A percentile compares a stretch with the other conserved stretches of the same genome.
phyloP scores from a whole-genome alignment of 2,329 filamentous ascomycete genomes.

The Passalora sequoiae region DNA sequence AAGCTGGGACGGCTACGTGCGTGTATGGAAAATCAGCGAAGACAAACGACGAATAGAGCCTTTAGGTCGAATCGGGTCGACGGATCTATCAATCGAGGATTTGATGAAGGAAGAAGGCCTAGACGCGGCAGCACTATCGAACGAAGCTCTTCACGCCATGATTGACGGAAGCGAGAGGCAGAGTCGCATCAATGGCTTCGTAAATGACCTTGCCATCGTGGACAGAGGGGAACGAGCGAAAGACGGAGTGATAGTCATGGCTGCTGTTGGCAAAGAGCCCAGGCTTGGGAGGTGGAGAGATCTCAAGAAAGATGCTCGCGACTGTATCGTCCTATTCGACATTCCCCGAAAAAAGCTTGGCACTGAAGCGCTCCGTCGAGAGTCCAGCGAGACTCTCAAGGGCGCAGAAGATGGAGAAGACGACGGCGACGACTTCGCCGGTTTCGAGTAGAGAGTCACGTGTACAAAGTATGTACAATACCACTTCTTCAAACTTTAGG shows the following conservation, averaged over 20 bases:
- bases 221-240: slow-evolving; percentile 74
- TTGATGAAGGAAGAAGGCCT: slow-evolving; percentile 18
- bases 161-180: slow-evolving; percentile 18
- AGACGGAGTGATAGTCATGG: slow-evolving; percentile 72
- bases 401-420: neutral
- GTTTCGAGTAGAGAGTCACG: slow-evolving; percentile 14
- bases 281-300: slow-evolving; percentile 77
- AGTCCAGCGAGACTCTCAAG: slow-evolving; percentile 5
- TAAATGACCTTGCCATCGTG: slow-evolving; percentile 85
- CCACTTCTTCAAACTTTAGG: slow-evolving; percentile 2
- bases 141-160: slow-evolving; percentile 20
- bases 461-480: neutral
- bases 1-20: slow-evolving; percentile 86
- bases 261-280: slow-evolving; percentile 82
- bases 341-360: slow-evolving; percentile 51
- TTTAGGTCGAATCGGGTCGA: slow-evolving; percentile 54
- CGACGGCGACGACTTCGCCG: slow-evolving; percentile 9
- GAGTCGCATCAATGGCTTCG: slow-evolving; percentile 59
- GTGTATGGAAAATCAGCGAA: slow-evolving; percentile 77
- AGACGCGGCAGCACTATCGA: slow-evolving; percentile 8
- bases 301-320: slow-evolving; percentile 57
- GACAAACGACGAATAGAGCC: slow-evolving; percentile 75
- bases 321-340: slow-evolving; percentile 84
- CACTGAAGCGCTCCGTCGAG: too few species aligned
- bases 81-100: slow-evolving; percentile 18